These are phyloP conservation scores for Hyaloscypha bicolor DNA, from an alignment of 495 filamentous ascomycete genomes.

Conservation along the genomic window DNA sequence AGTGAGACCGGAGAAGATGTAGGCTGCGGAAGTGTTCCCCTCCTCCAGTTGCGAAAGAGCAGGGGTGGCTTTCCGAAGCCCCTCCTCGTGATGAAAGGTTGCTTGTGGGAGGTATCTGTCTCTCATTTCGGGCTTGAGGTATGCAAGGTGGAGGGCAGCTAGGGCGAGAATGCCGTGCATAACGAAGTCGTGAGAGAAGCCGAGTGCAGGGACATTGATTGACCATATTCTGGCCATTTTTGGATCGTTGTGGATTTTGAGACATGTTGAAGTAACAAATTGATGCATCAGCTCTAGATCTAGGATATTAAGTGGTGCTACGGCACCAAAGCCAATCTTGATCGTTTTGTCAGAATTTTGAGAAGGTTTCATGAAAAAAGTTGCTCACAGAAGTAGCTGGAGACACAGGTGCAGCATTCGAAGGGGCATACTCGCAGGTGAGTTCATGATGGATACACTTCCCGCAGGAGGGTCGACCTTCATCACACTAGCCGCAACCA, in stretches of 20 bases:
- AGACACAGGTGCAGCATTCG: not conserved
- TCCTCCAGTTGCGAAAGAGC: conserved; percentile 47
- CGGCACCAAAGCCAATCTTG: not conserved
- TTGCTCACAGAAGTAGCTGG: not conserved
- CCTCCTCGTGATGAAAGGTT: conserved; percentile 49
- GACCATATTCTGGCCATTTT: conserved; percentile 38
- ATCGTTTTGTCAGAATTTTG: not conserved
- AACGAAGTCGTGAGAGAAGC: conserved; percentile 52
- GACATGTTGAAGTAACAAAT: conserved; percentile 40
- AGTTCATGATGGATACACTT: conserved; percentile 2
- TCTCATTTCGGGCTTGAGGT: conserved; percentile 38
- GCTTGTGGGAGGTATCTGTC: conserved; percentile 49
- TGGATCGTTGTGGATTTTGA: conserved; percentile 38
- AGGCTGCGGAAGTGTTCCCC: conserved; percentile 49
- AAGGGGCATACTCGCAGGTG: not conserved
- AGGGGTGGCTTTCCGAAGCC: conserved; percentile 46
- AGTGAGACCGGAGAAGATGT: conserved; percentile 53
- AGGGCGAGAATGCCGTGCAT: conserved; percentile 54
- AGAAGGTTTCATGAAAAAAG: not conserved
- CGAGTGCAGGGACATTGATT: conserved; percentile 47
- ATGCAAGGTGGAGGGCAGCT: conserved; percentile 55
- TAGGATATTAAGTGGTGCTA: conserved; percentile 31
- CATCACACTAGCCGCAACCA: not conserved
- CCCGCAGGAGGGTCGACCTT: not conserved
- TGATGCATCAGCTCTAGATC: conserved; percentile 47